A percentile compares a stretch with the other conserved stretches of the same genome.
Conservation (phyloP, 1,139 yeast species). For the Suhomyces yuchorum region DNA sequence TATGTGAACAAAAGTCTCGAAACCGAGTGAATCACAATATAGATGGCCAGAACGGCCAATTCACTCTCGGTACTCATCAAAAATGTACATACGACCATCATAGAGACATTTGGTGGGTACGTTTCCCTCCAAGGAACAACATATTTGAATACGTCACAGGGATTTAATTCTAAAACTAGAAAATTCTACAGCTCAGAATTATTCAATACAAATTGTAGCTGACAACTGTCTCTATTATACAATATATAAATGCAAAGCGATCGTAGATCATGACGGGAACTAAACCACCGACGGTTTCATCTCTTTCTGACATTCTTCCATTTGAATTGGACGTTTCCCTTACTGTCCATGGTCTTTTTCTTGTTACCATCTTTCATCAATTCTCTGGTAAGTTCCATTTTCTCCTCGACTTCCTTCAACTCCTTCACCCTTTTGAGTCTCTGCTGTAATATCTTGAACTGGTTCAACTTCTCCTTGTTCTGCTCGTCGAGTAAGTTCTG, state of each 20-base stretch:
- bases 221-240: slow-evolving; percentile 1
- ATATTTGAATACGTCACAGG: too few relatives aligned
- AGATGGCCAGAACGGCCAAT: too few relatives aligned
- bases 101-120: too few relatives aligned
- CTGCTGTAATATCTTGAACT: slow-evolving; percentile 54
- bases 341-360: slow-evolving; percentile 65
- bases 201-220: too few relatives aligned
- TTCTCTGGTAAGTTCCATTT: slow-evolving; percentile 78
- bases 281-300: slow-evolving; percentile 23
- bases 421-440: slow-evolving; percentile 69
- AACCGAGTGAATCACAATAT: background rate
- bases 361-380: slow-evolving; percentile 89
- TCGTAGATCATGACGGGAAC: background rate
- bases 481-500: slow-evolving; percentile 42
- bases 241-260: slow-evolving; percentile 3
- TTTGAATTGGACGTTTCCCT: slow-evolving; percentile 73
- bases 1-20: slow-evolving; percentile 61
- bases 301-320: slow-evolving; percentile 88
- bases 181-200: too few relatives aligned
- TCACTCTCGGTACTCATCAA: too few relatives aligned
- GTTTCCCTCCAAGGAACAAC: too few relatives aligned
- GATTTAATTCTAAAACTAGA: too few relatives aligned
- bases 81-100: too few relatives aligned
- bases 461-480: slow-evolving; percentile 60
- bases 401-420: slow-evolving; percentile 65